Evolutionary conservation across 2,329 filamentous ascomycete genomes (phyloP).

Genomic region (Colletotrichum sp.): DNA sequence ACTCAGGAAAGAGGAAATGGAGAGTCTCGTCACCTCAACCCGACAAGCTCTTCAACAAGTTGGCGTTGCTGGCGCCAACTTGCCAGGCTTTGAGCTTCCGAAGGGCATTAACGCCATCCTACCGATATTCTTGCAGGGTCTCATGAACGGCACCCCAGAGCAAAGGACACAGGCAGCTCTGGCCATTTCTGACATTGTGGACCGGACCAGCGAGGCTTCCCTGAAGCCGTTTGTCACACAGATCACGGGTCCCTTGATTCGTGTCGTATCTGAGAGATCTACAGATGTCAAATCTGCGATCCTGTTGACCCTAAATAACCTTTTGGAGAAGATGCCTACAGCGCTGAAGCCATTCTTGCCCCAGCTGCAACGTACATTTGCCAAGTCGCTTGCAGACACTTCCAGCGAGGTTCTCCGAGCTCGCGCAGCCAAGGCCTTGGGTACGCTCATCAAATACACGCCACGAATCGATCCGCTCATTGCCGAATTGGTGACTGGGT

Average conservation of each 20-base stretch:
- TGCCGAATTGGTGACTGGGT: constrained; percentile 89
- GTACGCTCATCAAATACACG: constrained; percentile 93
- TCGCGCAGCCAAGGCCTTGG: constrained; percentile 90
- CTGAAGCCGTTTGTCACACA: constrained; percentile 96
- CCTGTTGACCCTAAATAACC: constrained; percentile 89
- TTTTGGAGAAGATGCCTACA: constrained; percentile 94
- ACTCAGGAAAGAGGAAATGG: constrained; percentile 97
- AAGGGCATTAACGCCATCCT: constrained; percentile 97
- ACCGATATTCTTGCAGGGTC: constrained; percentile 95
- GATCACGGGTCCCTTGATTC: constrained; percentile 95
- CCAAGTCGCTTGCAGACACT: constrained; percentile 91
- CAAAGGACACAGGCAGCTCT: constrained; percentile 91
- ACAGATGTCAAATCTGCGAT: constrained; percentile 97
- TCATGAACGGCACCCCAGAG: constrained; percentile 95
- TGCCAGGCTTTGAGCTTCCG: constrained; percentile 88
- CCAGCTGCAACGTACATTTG: constrained; percentile 95
- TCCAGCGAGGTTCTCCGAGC: constrained; percentile 87
- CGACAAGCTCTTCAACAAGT: constrained; percentile 86
- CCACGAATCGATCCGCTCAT: constrained; percentile 95
- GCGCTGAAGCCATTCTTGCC: constrained; percentile 97
- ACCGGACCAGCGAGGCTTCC: constrained; percentile 85
- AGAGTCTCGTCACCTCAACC: constrained; percentile 85
- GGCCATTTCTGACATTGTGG: constrained; percentile 94
- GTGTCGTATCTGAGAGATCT: constrained; percentile 95
- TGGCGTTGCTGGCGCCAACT: constrained; percentile 81